Evolutionary conservation across 1,284 basidiomycete species (phyloP).

Genomic region (Moniliella sp.): DNA sequence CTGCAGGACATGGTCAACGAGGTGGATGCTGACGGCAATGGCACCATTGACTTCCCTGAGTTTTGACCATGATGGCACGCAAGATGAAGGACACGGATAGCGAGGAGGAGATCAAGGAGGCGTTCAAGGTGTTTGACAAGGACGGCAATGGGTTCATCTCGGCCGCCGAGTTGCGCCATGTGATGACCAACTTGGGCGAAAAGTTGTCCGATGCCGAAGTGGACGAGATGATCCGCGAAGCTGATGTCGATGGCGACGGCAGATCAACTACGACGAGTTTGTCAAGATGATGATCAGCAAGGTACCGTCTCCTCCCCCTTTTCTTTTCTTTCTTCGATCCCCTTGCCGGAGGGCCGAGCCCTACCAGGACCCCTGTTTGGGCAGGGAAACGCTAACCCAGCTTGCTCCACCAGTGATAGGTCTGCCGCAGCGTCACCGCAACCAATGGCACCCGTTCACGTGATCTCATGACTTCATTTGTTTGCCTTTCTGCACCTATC

Average conservation of each 20-base stretch:
- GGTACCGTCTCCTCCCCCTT: too few relatives aligned
- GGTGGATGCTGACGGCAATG: constrained; percentile 45
- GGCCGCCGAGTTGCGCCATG: constrained; percentile 44
- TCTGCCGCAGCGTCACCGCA: too few relatives aligned
- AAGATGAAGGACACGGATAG: constrained; percentile 82
- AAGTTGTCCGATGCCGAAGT: constrained; percentile 79
- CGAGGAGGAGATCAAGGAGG: constrained; percentile 48
- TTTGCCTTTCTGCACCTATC: too few relatives aligned
- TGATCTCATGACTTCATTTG: too few relatives aligned
- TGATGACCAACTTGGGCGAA: constrained; percentile 41
- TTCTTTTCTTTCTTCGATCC: too few relatives aligned
- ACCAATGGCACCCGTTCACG: too few relatives aligned
- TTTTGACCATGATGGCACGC: constrained; percentile 83
- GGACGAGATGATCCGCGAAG: constrained; percentile 95
- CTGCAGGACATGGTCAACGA: constrained; percentile 64
- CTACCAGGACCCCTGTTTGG: too few relatives aligned
- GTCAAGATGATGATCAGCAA: too few relatives aligned
- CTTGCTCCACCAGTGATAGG: too few relatives aligned
- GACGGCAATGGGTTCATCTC: constrained; percentile 46
- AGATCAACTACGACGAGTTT: constrained; percentile 47
- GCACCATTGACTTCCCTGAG: constrained; percentile 63
- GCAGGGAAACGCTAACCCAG: too few relatives aligned
- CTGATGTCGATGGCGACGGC: constrained; percentile 82
- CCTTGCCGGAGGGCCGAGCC: too few relatives aligned
- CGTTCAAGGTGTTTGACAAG: constrained; percentile 50